Percentiles rank a stretch among this genome's conserved stretches.
These are phyloP conservation scores for Kurtzmaniella natalensis DNA, from an alignment of 1,139 yeast genomes.

Conservation along the genomic window DNA sequence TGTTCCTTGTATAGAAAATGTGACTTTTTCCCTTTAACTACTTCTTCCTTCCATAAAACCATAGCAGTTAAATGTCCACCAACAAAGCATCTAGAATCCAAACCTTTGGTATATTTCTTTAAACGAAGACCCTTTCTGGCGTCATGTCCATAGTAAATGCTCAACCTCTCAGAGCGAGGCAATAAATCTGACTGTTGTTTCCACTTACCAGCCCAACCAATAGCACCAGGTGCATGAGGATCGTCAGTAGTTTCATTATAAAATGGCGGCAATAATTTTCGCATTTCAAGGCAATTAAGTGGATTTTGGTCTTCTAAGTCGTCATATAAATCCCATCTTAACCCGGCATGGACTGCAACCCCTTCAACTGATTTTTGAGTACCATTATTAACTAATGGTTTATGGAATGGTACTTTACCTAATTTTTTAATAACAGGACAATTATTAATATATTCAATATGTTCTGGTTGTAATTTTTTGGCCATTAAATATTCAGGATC, in stretches of 20 bases:
- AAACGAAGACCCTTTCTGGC: constrained; percentile 72
- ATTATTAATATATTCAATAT: constrained; percentile 51
- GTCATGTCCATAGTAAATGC: constrained; percentile 89
- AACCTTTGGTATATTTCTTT: constrained; percentile 65
- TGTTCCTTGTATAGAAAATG: constrained; percentile 20
- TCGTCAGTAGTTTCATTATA: constrained; percentile 52
- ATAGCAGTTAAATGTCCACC: constrained; percentile 71
- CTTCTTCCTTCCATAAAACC: constrained; percentile 37
- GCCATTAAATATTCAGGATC: constrained; percentile 64
- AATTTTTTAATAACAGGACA: constrained; percentile 63
- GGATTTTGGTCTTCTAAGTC: constrained; percentile 57
- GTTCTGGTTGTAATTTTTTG: constrained; percentile 52
- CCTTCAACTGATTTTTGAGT: constrained; percentile 37
- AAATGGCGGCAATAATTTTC: constrained; percentile 56
- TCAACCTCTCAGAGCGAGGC: constrained; percentile 23
- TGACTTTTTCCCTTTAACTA: constrained; percentile 11
- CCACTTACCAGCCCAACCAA: constrained; percentile 65
- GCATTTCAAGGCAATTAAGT: constrained; percentile 54
- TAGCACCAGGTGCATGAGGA: constrained; percentile 43
- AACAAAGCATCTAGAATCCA: constrained; percentile 78
- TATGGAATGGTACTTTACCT: constrained; percentile 54
- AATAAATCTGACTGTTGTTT: constrained; percentile 44
- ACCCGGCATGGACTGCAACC: constrained; percentile 76
- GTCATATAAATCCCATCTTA: constrained; percentile 53
- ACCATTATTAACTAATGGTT: constrained; percentile 16